phyloP scores from a whole-genome alignment of 2,329 filamentous ascomycete species.

The Tolypocladium inflatum region DNA sequence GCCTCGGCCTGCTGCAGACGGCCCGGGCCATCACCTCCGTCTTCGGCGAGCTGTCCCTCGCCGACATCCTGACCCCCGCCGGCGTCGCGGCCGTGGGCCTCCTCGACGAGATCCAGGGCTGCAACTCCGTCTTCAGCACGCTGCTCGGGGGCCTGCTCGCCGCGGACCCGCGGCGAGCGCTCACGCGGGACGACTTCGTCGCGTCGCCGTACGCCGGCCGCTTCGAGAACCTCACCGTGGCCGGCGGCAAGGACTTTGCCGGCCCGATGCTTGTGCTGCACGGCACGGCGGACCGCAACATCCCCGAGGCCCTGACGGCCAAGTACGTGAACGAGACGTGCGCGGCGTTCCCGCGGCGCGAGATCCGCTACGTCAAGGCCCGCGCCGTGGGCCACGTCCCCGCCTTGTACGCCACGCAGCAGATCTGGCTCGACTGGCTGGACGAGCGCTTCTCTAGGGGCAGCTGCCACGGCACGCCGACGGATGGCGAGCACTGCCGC shows the following conservation, averaged over 20 bases:
- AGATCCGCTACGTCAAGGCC: conserved; percentile 10
- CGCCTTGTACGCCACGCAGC: conserved; percentile 10
- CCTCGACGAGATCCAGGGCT: conserved; percentile 7
- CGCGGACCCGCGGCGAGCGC: background rate
- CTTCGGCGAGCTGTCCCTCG: conserved; percentile 6
- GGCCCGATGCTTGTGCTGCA: conserved; percentile 28
- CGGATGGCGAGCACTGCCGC: background rate
- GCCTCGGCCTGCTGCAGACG: conserved; percentile 4
- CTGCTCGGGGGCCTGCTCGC: conserved; percentile 1
- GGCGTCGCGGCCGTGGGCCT: conserved; percentile 5
- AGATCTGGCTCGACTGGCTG: conserved; percentile 15
- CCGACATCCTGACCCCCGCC: conserved; percentile 6
- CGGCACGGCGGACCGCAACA: conserved; percentile 15
- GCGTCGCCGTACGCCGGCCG: conserved; percentile 9
- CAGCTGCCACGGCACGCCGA: background rate
- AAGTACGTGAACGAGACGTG: conserved; percentile 12
- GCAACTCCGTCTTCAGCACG: conserved; percentile 5
- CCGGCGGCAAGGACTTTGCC: conserved; percentile 19
- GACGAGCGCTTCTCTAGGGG: conserved; percentile 8
- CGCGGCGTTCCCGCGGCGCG: conserved; percentile 4
- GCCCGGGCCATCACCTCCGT: conserved; percentile 6
- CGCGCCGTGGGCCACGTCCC: conserved; percentile 8
- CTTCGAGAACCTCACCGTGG: conserved; percentile 14
- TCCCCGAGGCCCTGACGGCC: conserved; percentile 6
- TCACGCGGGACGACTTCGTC: conserved; percentile 8